Percentiles rank a stretch among this genome's conserved stretches.
Evolutionary conservation across 805 yeast genomes (phyloP).

Genomic region (Ogataea paraovalis): DNA sequence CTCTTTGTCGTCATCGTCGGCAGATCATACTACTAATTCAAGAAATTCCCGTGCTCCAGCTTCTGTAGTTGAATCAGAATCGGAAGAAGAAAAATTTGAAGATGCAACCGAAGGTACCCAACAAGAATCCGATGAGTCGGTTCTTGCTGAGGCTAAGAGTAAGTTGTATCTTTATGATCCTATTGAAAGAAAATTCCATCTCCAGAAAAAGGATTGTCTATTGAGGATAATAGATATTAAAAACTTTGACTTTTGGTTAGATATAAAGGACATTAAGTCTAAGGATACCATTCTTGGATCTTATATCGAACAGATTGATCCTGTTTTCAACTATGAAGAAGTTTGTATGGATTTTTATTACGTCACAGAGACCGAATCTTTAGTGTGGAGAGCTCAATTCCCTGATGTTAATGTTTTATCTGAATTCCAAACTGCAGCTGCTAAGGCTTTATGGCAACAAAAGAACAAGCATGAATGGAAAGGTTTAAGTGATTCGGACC

Average conservation of each 20-base stretch:
- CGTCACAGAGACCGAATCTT: slow-evolving; percentile 35
- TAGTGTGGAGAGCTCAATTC: slow-evolving; percentile 66
- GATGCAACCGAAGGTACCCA: slow-evolving; percentile 17
- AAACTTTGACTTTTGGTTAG: slow-evolving; percentile 51
- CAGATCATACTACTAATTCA: slow-evolving; percentile 2
- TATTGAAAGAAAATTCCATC: slow-evolving; percentile 40
- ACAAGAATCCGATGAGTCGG: slow-evolving; percentile 8
- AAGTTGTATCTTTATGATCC: slow-evolving; percentile 59
- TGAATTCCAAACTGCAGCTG: slow-evolving; percentile 49
- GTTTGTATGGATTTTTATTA: slow-evolving; percentile 65
- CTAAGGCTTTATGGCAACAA: slow-evolving; percentile 58
- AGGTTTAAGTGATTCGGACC: slow-evolving; percentile 39
- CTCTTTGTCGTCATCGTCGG: slow-evolving; percentile 18
- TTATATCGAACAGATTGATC: slow-evolving; percentile 51
- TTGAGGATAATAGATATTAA: slow-evolving; percentile 43
- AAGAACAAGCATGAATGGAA: slow-evolving; percentile 49
- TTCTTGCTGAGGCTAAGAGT: slow-evolving; percentile 19
- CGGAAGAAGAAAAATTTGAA: slow-evolving; percentile 29
- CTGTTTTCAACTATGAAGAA: slow-evolving; percentile 57
- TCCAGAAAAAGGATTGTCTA: slow-evolving; percentile 33
- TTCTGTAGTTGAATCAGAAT: slow-evolving; percentile 9
- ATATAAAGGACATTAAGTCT: slow-evolving; percentile 30
- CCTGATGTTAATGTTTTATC: slow-evolving; percentile 35
- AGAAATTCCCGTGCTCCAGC: background rate
- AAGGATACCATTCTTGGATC: slow-evolving; percentile 35